Evolutionary conservation across 2,329 filamentous ascomycete species (phyloP).

Genomic region (Colletotrichum trifolii): DNA sequence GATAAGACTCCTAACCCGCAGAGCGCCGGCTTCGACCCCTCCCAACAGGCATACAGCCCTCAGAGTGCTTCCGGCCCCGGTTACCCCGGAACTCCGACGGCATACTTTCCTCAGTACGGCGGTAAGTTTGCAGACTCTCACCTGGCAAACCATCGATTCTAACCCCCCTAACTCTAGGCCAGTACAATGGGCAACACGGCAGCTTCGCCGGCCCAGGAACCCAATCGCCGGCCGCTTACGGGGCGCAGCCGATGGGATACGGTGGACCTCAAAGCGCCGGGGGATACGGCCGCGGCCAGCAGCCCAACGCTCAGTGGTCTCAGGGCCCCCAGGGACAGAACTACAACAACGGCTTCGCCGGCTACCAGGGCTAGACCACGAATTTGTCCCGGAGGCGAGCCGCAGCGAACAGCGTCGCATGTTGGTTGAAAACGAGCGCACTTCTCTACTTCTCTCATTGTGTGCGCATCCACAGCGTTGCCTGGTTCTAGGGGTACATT

Average conservation of each 20-base stretch:
- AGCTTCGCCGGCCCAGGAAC: conserved; percentile 72
- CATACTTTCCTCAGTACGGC: conserved; percentile 94
- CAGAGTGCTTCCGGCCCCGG: conserved; percentile 78
- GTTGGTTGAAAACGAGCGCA: conserved; percentile 21
- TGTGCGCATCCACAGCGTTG: conserved; percentile 26
- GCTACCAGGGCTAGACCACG: conserved; percentile 67
- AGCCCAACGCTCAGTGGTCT: conserved; percentile 67
- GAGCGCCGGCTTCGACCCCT: conserved; percentile 80
- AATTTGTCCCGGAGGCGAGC: conserved; percentile 7
- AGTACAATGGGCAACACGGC: conserved; percentile 74
- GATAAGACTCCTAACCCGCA: conserved; percentile 87
- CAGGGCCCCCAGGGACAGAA: conserved; percentile 63
- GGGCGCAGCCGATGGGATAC: conserved; percentile 77
- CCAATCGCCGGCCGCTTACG: conserved; percentile 71
- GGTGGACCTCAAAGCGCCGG: conserved; percentile 80
- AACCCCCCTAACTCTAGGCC: conserved; percentile 46
- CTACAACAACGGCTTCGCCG: conserved; percentile 71
- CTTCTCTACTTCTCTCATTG: conserved; percentile 6
- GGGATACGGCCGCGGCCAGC: conserved; percentile 83
- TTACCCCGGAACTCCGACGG: conserved; percentile 81
- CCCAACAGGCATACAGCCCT: conserved; percentile 75
- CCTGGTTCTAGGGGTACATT: conserved; percentile 29
- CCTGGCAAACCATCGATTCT: too few species aligned
- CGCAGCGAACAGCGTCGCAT: conserved; percentile 13
- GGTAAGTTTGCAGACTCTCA: conserved; percentile 61